Evolutionary conservation across 257 asterid species (phyloP).

Genomic region (Plantago major): DNA sequence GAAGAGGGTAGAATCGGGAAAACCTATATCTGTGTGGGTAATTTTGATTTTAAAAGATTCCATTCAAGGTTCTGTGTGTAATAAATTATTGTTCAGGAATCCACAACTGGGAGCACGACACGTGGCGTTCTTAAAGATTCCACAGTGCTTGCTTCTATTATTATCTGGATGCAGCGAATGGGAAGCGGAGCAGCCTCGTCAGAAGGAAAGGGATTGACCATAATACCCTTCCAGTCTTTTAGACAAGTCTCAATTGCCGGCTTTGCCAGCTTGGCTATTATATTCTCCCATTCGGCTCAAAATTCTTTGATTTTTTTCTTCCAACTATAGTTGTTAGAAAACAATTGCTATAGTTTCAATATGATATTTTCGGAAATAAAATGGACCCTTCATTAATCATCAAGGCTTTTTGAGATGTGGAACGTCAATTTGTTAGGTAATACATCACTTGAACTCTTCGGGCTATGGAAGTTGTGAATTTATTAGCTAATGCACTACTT

Average conservation of each 20-base stretch:
- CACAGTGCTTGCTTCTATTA: constrained; percentile 17
- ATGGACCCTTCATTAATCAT: too few species aligned
- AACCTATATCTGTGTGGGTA: neutral
- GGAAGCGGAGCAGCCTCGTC: constrained; percentile 35
- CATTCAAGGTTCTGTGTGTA: constrained; percentile 25
- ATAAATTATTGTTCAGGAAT: constrained; percentile 19
- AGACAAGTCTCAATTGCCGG: too few species aligned
- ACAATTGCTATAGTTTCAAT: too few species aligned
- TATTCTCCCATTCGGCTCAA: neutral
- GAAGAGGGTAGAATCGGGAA: too few species aligned
- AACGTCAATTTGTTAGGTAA: too few species aligned
- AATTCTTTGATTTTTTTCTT: too few species aligned
- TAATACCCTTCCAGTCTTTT: neutral
- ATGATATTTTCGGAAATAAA: too few species aligned
- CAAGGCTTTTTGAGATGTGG: too few species aligned
- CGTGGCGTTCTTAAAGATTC: constrained; percentile 20
- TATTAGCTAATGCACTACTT: too few species aligned
- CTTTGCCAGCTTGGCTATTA: neutral
- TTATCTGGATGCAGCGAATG: constrained; percentile 34
- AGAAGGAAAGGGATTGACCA: constrained; percentile 1
- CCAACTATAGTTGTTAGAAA: too few species aligned
- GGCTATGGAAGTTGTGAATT: too few species aligned
- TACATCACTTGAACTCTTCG: too few species aligned
- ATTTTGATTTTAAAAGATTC: neutral
- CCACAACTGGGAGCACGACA: constrained; percentile 18